Percentiles rank a stretch among this genome's conserved stretches.
These are phyloP conservation scores for Colletotrichum sojae DNA, from an alignment of 2,329 filamentous ascomycete species.

Conservation along the genomic window DNA sequence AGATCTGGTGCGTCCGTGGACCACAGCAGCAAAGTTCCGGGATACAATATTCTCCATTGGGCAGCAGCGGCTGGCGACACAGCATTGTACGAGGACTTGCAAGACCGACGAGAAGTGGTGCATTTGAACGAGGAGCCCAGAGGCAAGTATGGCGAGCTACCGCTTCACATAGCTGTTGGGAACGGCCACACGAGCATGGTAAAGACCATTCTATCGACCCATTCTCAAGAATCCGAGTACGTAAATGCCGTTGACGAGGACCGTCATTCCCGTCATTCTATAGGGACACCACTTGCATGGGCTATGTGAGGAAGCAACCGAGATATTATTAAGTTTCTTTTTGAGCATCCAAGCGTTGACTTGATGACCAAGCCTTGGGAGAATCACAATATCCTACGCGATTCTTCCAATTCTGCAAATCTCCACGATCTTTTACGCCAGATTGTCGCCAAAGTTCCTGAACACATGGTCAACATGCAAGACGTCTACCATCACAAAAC, in stretches of 20 bases:
- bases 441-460: not conserved
- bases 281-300: no score
- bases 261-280: no score
- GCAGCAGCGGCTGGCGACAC: not conserved
- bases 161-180: not conserved
- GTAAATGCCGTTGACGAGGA: not conserved
- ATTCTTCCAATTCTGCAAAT: no score
- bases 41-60: not conserved
- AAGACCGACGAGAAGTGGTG: not conserved
- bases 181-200: not conserved
- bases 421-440: not conserved
- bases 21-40: not conserved
- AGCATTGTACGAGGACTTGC: not conserved
- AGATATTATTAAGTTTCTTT: not conserved
- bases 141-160: not conserved
- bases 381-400: not conserved
- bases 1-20: no score
- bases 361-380: not conserved
- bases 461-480: not conserved
- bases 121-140: not conserved
- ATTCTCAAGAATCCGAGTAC: not conserved
- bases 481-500: no score
- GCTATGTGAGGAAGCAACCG: no score
- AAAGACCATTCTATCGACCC: not conserved
- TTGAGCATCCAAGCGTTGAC: not conserved